phyloP scores from a whole-genome alignment of 768 basidiomycete species.

The Collybia sordida region DNA sequence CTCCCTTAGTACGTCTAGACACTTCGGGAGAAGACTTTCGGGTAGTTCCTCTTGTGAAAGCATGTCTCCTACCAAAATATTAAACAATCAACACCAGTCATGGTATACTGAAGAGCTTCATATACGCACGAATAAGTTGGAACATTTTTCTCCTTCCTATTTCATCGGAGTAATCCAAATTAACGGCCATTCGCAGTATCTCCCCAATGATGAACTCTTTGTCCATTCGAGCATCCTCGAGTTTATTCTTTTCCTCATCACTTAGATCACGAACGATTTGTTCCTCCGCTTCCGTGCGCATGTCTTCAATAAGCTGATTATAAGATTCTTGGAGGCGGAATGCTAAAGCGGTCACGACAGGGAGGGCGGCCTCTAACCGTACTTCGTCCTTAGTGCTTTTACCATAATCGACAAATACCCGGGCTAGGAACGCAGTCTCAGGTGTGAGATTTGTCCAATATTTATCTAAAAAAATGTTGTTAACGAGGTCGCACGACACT shows the following conservation, averaged over 20 bases:
- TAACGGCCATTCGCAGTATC: conserved; percentile 73
- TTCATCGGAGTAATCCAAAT: conserved; percentile 90
- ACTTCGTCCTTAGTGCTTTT: conserved; percentile 55
- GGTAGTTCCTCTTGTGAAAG: conserved; percentile 71
- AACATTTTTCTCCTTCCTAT: conserved; percentile 89
- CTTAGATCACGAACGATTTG: conserved; percentile 19
- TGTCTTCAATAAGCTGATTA: conserved; percentile 43
- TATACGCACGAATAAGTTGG: conserved; percentile 70
- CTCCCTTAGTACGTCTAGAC: conserved; percentile 79
- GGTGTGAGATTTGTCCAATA: conserved; percentile 75
- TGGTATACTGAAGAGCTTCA: background rate
- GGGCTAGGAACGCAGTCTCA: conserved; percentile 76
- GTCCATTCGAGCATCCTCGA: conserved; percentile 48
- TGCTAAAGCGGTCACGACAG: conserved; percentile 83
- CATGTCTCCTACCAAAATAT: conserved; percentile 64
- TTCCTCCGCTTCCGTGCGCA: conserved; percentile 20
- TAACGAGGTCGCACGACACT: background rate
- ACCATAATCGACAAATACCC: conserved; percentile 83
- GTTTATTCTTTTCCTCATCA: conserved; percentile 34
- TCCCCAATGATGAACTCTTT: conserved; percentile 76
- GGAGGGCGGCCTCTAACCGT: conserved; percentile 69
- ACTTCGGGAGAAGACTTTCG: conserved; percentile 63
- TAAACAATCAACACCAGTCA: conserved; percentile 2
- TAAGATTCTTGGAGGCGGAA: conserved; percentile 71
- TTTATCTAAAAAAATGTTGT: conserved; percentile 42